Base-by-base conservation (phyloP, 495 filamentous ascomycete species). In the Daldinia concentrica region DNA sequence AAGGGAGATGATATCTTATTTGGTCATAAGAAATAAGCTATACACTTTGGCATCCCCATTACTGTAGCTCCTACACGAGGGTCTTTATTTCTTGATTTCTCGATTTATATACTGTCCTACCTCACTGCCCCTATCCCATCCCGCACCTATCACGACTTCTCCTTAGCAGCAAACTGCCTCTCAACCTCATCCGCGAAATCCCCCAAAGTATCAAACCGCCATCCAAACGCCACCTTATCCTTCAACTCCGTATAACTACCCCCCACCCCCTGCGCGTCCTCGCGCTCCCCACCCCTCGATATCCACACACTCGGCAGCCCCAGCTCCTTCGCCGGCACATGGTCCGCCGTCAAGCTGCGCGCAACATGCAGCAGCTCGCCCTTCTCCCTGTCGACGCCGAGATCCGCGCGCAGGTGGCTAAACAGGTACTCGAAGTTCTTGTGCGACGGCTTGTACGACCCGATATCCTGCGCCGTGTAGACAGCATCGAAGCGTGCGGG, bases 181-280 rank as follows among this genome's bases (percentile, higher is more conserved):
- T 90, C 89, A 29, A 93, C 87, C 56, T 88, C 87, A 67, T 88
- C 87, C 17, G 91, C 92, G 84, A 95, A 88, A 61, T 92, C 89
- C 14, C 85, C 90, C 67, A 96, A 70, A 4, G 83, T 91, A 59
- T 85, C 82, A 76, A 92, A 93, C 71, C 72, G 66, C 76, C 77
- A 82, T 37, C 74, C 81, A 64, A 81, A 84, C 51, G 64, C 76
- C 5, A 86, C 79, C 60, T 82, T 81, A 22, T 70, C 82, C 71
- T 74, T 70, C 66, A 82, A 72, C 68, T 73, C 70, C 54, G 79
- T 72, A 52, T 78, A 73, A 50, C 80, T 72, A 1, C 82, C 82
- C 0, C 82, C 82, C 11, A 78, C 74, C 75, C 85, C 73, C 80
- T 82, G 75, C 76, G 83, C 51, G 72, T 81, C 66, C 69, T 81